Evolutionary conservation across 2,329 filamentous ascomycete species (phyloP).

Genomic region (Stemphylium vesicarium): DNA sequence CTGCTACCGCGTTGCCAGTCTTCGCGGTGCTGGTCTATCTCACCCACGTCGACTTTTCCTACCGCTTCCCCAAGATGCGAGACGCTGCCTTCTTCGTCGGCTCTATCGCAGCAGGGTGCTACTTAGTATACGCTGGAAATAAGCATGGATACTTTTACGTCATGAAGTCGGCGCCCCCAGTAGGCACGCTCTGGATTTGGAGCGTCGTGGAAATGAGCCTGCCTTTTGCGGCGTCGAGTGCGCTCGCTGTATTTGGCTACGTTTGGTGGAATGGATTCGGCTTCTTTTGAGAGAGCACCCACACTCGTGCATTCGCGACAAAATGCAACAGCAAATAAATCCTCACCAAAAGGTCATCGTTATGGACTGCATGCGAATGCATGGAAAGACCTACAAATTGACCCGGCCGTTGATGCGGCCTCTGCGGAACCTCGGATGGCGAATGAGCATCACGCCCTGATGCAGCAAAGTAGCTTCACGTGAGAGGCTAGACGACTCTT

Average conservation of each 20-base stretch:
- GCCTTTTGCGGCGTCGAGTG: slow-evolving; percentile 65
- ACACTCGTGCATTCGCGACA: background rate
- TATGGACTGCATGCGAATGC: background rate
- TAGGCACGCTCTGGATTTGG: slow-evolving; percentile 94
- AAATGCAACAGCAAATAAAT: background rate
- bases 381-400: background rate
- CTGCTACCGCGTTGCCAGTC: slow-evolving; percentile 54
- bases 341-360: no score
- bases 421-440: background rate
- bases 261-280: slow-evolving; percentile 63
- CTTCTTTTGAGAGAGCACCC: slow-evolving; percentile 45
- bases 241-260: slow-evolving; percentile 59
- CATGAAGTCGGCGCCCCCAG: slow-evolving; percentile 88
- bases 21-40: slow-evolving; percentile 55
- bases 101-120: slow-evolving; percentile 71
- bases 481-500: background rate
- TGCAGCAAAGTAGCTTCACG: background rate
- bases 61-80: slow-evolving; percentile 52
- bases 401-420: background rate
- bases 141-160: slow-evolving; percentile 80
- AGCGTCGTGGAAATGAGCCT: slow-evolving; percentile 85
- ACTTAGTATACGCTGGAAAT: slow-evolving; percentile 83
- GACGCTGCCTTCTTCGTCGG: slow-evolving; percentile 67
- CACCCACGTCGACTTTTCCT: slow-evolving; percentile 50
- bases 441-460: background rate